Evolutionary conservation across 768 basidiomycete species (phyloP).

Genomic region (Auricularia sp.): DNA sequence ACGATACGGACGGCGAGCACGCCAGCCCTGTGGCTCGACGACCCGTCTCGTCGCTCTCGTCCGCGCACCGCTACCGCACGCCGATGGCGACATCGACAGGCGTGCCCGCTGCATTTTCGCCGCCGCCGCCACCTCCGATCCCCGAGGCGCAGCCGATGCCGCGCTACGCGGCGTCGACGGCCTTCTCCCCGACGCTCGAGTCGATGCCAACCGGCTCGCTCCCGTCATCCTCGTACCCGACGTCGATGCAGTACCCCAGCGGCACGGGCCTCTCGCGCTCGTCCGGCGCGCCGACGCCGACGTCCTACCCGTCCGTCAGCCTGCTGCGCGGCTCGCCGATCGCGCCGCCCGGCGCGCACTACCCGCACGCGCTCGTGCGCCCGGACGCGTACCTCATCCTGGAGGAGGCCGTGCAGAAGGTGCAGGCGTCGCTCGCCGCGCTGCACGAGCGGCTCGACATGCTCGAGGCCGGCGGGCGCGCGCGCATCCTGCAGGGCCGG

Average conservation of each 20-base stretch:
- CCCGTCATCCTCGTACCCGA: not conserved
- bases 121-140: not conserved
- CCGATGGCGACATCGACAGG: constrained; percentile 37
- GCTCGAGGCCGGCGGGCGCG: constrained; percentile 34
- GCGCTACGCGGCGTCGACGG: not conserved
- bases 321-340: not conserved
- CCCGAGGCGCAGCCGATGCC: not conserved
- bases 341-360: not conserved
- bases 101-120: constrained; percentile 1
- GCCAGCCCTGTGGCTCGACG: constrained; percentile 19
- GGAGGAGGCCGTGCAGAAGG: constrained; percentile 67
- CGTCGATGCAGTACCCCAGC: not conserved
- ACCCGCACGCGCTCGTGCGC: not conserved
- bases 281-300: not conserved
- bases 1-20: constrained; percentile 3
- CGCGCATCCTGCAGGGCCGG: not conserved
- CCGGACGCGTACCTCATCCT: constrained; percentile 28
- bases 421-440: constrained; percentile 75
- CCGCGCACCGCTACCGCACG: constrained; percentile 61
- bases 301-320: not conserved
- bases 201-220: not conserved
- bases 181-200: not conserved
- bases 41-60: constrained; percentile 69
- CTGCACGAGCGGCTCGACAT: constrained; percentile 55
- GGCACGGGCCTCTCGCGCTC: not conserved